Evolutionary conservation across 2,329 filamentous ascomycete species (phyloP).

Genomic region (Claviceps sp.): DNA sequence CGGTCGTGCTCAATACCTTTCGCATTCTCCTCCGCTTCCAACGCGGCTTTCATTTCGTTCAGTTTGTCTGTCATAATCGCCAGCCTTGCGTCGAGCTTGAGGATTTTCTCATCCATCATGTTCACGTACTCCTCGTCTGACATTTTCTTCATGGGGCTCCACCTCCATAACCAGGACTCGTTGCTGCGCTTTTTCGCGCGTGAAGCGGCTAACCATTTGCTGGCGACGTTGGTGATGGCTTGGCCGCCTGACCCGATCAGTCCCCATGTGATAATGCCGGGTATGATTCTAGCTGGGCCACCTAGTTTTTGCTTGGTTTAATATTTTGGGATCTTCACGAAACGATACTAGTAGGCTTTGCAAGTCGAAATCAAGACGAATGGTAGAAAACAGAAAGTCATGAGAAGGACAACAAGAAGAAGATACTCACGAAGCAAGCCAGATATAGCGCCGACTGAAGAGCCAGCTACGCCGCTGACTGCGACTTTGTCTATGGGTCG

Average conservation of each 20-base stretch:
- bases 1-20: not conserved
- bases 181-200: constrained; percentile 24
- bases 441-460: constrained; percentile 49
- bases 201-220: constrained; percentile 16
- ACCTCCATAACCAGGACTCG: constrained; percentile 39
- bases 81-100: constrained; percentile 41
- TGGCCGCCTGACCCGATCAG: constrained; percentile 27
- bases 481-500: constrained; percentile 45
- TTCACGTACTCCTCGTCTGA: constrained; percentile 60
- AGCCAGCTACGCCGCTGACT: constrained; percentile 59
- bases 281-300: constrained; percentile 38
- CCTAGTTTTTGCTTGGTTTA: constrained; percentile 20
- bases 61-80: too few relatives aligned
- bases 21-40: constrained; percentile 11
- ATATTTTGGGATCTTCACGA: not conserved
- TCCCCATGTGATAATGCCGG: constrained; percentile 36
- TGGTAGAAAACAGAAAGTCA: not conserved
- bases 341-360: not conserved
- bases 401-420: not conserved
- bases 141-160: constrained; percentile 57
- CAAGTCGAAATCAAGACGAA: too few relatives aligned
- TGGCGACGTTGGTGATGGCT: constrained; percentile 23
- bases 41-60: constrained; percentile 30
- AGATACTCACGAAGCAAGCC: constrained; percentile 37
- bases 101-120: constrained; percentile 56